Evolutionary conservation across 176 grass and related monocot genomes (phyloP).

Genomic region (Cenchrus fungigraminus): DNA sequence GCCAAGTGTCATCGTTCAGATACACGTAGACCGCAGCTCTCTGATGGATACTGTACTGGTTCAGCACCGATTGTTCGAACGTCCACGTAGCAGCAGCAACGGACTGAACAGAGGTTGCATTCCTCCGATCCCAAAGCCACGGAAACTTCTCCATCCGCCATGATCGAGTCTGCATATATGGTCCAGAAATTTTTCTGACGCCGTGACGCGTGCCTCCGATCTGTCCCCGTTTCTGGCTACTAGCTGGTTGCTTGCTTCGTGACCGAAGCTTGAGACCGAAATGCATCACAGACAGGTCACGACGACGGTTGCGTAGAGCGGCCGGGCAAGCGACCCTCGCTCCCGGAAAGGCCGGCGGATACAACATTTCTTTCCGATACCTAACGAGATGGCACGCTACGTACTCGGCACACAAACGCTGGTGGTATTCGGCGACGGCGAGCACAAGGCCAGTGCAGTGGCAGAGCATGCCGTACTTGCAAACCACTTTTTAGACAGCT

Average conservation of each 20-base stretch:
- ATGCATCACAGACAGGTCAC: not conserved
- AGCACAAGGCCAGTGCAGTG: not conserved
- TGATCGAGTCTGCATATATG: not conserved
- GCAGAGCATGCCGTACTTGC: conserved; percentile 4
- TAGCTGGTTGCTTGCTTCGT: conserved; percentile 20
- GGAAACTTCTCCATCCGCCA: not conserved
- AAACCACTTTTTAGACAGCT: not conserved
- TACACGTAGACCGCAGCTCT: not conserved
- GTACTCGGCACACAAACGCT: not conserved
- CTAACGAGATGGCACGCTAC: conserved; percentile 14
- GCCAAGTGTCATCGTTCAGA: conserved; percentile 3
- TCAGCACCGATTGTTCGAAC: not conserved
- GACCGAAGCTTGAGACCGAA: not conserved
- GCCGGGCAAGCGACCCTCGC: conserved; percentile 6
- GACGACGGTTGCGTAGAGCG: conserved; percentile 9
- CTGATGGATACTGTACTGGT: too few species aligned
- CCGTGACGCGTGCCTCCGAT: not conserved
- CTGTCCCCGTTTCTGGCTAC: not conserved
- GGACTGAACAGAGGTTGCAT: not conserved
- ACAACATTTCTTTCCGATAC: conserved; percentile 38
- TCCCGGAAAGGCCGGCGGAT: conserved; percentile 34
- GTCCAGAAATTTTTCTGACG: too few species aligned
- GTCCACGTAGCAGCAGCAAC: not conserved
- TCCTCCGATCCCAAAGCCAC: not conserved
- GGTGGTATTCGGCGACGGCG: not conserved